Evolutionary conservation across 1,139 yeast genomes (phyloP), one percentile per base, ranked within the genome.

Genomic region (Debaryomycetaceae sp.): DNA sequence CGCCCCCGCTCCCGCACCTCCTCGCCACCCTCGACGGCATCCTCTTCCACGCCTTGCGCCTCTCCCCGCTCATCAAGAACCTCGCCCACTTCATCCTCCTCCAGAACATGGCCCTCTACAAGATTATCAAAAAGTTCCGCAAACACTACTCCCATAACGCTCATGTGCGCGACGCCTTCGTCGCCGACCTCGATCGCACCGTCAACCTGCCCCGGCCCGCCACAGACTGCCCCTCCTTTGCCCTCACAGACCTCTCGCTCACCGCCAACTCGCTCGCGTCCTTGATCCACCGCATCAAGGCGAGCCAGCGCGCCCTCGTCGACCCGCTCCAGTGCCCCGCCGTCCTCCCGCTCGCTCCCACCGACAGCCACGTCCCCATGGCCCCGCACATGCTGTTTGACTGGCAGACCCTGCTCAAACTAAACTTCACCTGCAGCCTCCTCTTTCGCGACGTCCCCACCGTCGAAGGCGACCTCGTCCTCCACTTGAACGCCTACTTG

Each of bases 101-200:
- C 15, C 97, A 87, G 47, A 77, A 78, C 43, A 76, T 86, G 4
- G 96, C 93, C 4, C 62, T 82, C 28, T 66, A 81, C 38, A 87
- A 87, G 53, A 68, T 86, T 32, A 63, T 85, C 42, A 86, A 86
- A 55, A 85, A 86, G 51, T 78, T 81, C 47, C 46, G 69, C 27
- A 83, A 82, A 47, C 75, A 85, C 58, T 73, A 52, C 31, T 38
- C 33, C 45, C 53, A 22, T 45, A 55, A 43, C 36, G 50, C 22
- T 49, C 59, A 37, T 50, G 57, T 51, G 27, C 62, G 68, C 22
- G 43, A 51, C 18, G 58, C 58, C 21, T 55, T 69, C 22, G 53
- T 71, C 4, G 47, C 58, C 29, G 55, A 57, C 13, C 41, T 62
- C 26, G 54, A 55, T 32, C 47, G 55, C 15, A 54, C 53, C 26